These are phyloP conservation scores for Lepidium africanum DNA, from an alignment of 345 rosid species.

Conservation along the genomic window DNA sequence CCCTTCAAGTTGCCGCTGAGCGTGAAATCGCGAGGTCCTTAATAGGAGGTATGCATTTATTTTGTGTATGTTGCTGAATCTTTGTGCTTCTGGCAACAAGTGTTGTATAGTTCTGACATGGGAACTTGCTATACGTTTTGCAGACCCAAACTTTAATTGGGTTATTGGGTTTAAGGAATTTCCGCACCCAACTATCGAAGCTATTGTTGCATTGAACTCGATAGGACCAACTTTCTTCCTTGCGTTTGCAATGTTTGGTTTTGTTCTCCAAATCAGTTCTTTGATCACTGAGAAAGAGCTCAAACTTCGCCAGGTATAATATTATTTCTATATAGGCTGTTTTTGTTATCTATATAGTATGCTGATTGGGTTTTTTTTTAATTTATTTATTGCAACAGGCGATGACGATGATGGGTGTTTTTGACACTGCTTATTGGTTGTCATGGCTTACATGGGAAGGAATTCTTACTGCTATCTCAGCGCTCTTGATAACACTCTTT, in stretches of 20 bases:
- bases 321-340: background rate
- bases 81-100: background rate
- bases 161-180: conserved; percentile 70
- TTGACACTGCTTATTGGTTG: conserved; percentile 79
- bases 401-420: conserved; percentile 86
- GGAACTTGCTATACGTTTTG: background rate
- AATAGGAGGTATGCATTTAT: conserved; percentile 45
- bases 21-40: conserved; percentile 86
- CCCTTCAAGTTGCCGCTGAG: conserved; percentile 87
- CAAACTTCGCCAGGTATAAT: conserved; percentile 82
- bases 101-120: conserved; percentile 2
- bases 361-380: background rate
- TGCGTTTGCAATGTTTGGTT: conserved; percentile 84
- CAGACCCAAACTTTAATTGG: conserved; percentile 72
- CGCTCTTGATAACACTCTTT: conserved; percentile 67
- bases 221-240: conserved; percentile 83
- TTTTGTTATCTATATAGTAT: background rate
- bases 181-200: conserved; percentile 60
- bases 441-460: conserved; percentile 95
- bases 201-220: conserved; percentile 36
- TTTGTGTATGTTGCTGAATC: background rate
- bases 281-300: conserved; percentile 87
- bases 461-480: conserved; percentile 50
- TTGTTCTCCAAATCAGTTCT: conserved; percentile 73
- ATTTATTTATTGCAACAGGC: conserved; percentile 48